Evolutionary conservation across 2,329 filamentous ascomycete species (phyloP), one percentile per base, ranked within the genome.

Genomic region (Botrytis cinerea): DNA sequence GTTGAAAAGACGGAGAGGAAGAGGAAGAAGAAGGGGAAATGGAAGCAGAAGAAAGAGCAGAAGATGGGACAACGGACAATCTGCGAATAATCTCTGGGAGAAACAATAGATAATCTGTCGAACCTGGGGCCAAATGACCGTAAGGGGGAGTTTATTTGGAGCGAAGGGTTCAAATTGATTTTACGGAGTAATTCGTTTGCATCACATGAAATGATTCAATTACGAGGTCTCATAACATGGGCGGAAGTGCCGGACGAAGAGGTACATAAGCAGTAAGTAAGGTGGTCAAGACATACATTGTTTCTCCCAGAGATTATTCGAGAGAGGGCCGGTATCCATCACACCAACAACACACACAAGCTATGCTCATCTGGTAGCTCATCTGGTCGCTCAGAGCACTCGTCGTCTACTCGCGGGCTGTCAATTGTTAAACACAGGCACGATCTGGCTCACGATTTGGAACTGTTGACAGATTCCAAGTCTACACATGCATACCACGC

Each of bases 151-250:
- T 51, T 32, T 48, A 45, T 66, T 64, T 68, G 22, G 18, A 8
- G 51, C 16, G 51, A 18, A 54, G 51, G 51, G 51, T 54, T 54
- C 51, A 54, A 54, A 54, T 16, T 54, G 51, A 54, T 54, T 54
- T 68, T 40, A 51, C 48, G 10, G 48, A 14, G 22, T 57, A n/a
- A 71, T 61, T 71, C 43, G 57, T 63, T 18, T 71, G 57, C 43
- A 63, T 71, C 57, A 46, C 43, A 71, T 38, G 69, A 63, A 71
- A 71, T 71, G 57, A 64, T 71, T 63, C 69, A 64, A 64, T 71
- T 71, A 63, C 69, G 16, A 51, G 57, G 69, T 71, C 43, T 71
- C 69, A 71, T 40, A 62, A n/a, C 7, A 62, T 40, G 40, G 40
- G 10, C 61, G 38, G 61, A 63, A n/a, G 25, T 20, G 45, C 16